Evolutionary conservation across 2,329 filamentous ascomycete species (phyloP), one percentile per base, ranked within the genome.

Genomic region (Aspergillus sojae): DNA sequence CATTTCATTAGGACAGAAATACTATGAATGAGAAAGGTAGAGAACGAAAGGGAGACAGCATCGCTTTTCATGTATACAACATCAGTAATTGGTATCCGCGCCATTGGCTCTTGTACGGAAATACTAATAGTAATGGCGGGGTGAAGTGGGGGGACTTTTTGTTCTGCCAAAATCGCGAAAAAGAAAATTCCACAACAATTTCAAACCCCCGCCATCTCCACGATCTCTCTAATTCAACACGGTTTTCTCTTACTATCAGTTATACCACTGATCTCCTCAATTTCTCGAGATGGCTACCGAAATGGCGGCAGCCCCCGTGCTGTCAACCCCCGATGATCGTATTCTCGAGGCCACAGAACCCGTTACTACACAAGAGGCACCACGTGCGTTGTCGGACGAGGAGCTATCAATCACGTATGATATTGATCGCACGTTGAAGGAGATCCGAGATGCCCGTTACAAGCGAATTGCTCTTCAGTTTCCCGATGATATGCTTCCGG

Each of bases 391-490:
- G 23, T 83, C 84, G 19, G 88, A 94, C 68, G 88, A 91, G 73
- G 91, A 94, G 73, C 82, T 98, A 34, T 81, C 82, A 61, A 80
- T 88, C 46, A 89, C 91, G 56, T 99, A 98, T 81, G 95, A 99
- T 78, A 90, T 97, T 68, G 84, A 86, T 63, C 86, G 92, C 62
- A 97, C 95, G 0, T 86, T 93, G 56, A 78, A 81, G 41, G 92
- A 97, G 77, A 91, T 99, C 54, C 83, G 83, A n/a, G 78, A 83
- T 5, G 90, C 88, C 50, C 84, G 84, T 76, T 96, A 92, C 86
- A 86, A 81, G 66, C 86, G 91, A 57, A 86, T 99, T 36, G 95
- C 93, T 1, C 81, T 99, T n/a, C 95, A 99, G 75, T 98, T 99
- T 70, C 94, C 95, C 0, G 95, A 99, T 79, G 85, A 90, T 32